Evolutionary conservation across 148 eudicot species (phyloP).

Genomic region (Vaccinium myrtillus): DNA sequence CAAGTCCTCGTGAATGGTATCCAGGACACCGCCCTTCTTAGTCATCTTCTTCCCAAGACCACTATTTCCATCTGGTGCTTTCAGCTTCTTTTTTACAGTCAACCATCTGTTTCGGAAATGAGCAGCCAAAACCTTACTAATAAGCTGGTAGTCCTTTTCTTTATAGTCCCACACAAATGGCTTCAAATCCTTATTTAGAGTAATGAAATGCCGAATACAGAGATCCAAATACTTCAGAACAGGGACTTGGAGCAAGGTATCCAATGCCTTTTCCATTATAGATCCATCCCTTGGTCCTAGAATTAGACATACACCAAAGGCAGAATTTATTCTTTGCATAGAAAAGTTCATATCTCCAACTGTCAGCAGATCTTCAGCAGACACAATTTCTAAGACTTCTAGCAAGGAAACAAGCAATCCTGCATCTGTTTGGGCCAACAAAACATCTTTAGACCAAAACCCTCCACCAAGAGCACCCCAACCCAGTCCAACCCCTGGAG

Average conservation of each 20-base stretch:
- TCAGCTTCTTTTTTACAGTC: constrained; percentile 48
- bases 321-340: constrained; percentile 47
- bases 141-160: constrained; percentile 52
- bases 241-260: constrained; percentile 50
- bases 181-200: constrained; percentile 25
- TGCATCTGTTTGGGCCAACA: constrained; percentile 68
- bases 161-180: constrained; percentile 42
- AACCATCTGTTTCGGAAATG: constrained; percentile 82
- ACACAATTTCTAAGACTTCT: constrained; percentile 32
- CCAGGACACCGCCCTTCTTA: constrained; percentile 37
- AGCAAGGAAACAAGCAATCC: constrained; percentile 55
- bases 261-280: constrained; percentile 50
- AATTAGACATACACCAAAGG: constrained; percentile 44
- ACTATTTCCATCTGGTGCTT: constrained; percentile 22
- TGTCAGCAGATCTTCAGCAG: constrained; percentile 20
- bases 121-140: constrained; percentile 51
- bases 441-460: constrained; percentile 59
- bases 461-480: constrained; percentile 92
- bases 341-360: constrained; percentile 37
- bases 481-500: constrained; percentile 93
- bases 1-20: constrained; percentile 70
- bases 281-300: constrained; percentile 59
- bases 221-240: constrained; percentile 57
- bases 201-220: constrained; percentile 43
- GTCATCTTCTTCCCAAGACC: constrained; percentile 19